Conservation (phyloP, 345 rosid species). For the Mercurialis annua region DNA sequence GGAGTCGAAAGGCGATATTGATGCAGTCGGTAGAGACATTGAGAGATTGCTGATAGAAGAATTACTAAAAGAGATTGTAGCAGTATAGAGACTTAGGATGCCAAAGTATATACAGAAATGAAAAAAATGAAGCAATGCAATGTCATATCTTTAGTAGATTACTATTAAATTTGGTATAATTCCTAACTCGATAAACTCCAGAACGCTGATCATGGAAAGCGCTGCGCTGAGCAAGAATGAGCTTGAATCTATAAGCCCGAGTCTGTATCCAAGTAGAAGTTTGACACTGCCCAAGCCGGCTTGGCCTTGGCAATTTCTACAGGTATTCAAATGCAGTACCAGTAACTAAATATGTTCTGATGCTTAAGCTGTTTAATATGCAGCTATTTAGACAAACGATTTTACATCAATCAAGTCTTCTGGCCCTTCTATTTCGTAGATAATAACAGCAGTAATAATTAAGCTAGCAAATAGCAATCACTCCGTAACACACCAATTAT, state of each 20-base stretch:
- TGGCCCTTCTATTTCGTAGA: too few relatives aligned
- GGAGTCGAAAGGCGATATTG: conserved; percentile 47
- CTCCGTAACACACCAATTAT: too few relatives aligned
- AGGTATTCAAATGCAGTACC: neutral
- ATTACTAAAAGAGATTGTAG: conserved; percentile 52
- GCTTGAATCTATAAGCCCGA: neutral
- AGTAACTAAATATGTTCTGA: neutral
- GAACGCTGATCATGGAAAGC: neutral
- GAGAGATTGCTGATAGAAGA: conserved; percentile 66
- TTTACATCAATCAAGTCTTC: too few relatives aligned
- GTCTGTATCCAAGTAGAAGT: too few relatives aligned
- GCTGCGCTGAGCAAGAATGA: neutral
- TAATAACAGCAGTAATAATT: too few relatives aligned
- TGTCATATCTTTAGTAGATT: conserved; percentile 25
- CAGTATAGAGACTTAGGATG: conserved; percentile 34
- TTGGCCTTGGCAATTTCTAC: neutral
- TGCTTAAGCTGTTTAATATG: neutral
- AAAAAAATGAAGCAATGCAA: conserved; percentile 30
- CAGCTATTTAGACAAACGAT: too few relatives aligned
- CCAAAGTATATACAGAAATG: conserved; percentile 17
- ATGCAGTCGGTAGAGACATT: conserved; percentile 63
- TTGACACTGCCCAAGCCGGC: too few relatives aligned
- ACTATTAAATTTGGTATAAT: conserved; percentile 15
- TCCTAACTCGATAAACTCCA: conserved; percentile 2
- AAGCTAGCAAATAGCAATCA: too few relatives aligned